Evolutionary conservation across 768 basidiomycete genomes (phyloP), one percentile per base, ranked within the genome.

Genomic region (Naganishia kalamii): DNA sequence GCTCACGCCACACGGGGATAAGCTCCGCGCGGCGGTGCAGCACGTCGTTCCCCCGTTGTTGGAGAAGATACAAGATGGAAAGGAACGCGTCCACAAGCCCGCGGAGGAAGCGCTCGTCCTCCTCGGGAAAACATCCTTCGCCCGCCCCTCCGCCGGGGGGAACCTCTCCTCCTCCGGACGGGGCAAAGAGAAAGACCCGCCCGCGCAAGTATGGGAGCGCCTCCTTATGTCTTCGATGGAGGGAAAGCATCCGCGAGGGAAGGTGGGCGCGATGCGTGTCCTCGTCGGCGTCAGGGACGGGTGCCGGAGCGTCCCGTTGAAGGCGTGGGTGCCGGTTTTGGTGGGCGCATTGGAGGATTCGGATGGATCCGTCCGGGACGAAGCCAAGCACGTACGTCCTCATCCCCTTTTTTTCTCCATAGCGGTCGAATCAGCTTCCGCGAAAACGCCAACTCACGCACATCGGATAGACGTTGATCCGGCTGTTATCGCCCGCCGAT

Each of bases 281-380:
- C 32, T 75, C 5, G 25, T 68, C 33, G 66, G 62, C 11, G 43
- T 68, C 49, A 32, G 32, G 54, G 27, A 37, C 37, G 17, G 35
- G 32, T 30, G 46, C 30, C 2, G 35, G 44, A 50, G n/a, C 0
- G 65, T 76, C 50, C 65, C 69, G 12, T 61, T 77, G 51, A 75
- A 74, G 48, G 84, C 88, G 5, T 97, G 88, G 78, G 83, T 94
- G 33, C 78, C 88, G 0, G 79, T 83, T 13, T 84, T 99, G 54
- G 90, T 97, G 35, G 89, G 87, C 62, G 82, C 87, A 41, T 82
- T 99, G 32, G 90, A 97, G 80, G 94, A 98, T 78, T 85, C 86
- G 0, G 96, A 99, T 73, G 84, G 88, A 21, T 85, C 86, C 70
- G 96, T 98, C 60, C 87, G 96, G 47, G 88, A 92, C 62, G 87